Evolutionary conservation across 805 yeast species (phyloP).

Genomic region (Metschnikowia shivogae): DNA sequence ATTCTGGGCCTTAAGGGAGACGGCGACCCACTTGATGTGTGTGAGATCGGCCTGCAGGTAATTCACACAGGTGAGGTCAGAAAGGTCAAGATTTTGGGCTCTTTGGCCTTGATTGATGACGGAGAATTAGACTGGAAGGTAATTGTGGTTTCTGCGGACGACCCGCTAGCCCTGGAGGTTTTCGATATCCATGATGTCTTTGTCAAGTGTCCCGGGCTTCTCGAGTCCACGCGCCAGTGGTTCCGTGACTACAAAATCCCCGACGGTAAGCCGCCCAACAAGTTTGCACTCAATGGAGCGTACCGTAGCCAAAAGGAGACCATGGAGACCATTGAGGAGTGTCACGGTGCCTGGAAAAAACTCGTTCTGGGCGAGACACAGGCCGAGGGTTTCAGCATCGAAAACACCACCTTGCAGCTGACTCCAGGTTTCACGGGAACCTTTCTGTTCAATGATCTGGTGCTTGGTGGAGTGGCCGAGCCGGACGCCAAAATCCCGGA

Average conservation of each 20-base stretch:
- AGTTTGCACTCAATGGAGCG: slow-evolving; percentile 94
- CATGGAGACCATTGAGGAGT: slow-evolving; percentile 75
- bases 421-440: slow-evolving; percentile 7
- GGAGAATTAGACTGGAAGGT: slow-evolving; percentile 92
- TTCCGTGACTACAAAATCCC: slow-evolving; percentile 97
- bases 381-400: slow-evolving; percentile 15
- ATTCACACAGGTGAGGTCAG: slow-evolving; percentile 69
- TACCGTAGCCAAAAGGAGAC: slow-evolving; percentile 87
- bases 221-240: slow-evolving; percentile 96
- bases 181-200: slow-evolving; percentile 90
- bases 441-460: slow-evolving; percentile 14
- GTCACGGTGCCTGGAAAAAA: slow-evolving; percentile 78
- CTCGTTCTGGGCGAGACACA: slow-evolving; percentile 59
- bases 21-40: slow-evolving; percentile 91
- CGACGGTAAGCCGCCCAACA: slow-evolving; percentile 95
- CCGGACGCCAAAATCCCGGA: slow-evolving; percentile 14
- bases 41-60: slow-evolving; percentile 79
- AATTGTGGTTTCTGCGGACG: slow-evolving; percentile 76
- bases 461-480: slow-evolving; percentile 10
- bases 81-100: slow-evolving; percentile 89
- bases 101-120: slow-evolving; percentile 90
- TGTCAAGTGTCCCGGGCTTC: slow-evolving; percentile 83
- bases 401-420: slow-evolving; percentile 10
- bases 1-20: slow-evolving; percentile 64
- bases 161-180: slow-evolving; percentile 83